phyloP scores from a whole-genome alignment of 345 rosid genomes.

The Laguncularia racemosa region DNA sequence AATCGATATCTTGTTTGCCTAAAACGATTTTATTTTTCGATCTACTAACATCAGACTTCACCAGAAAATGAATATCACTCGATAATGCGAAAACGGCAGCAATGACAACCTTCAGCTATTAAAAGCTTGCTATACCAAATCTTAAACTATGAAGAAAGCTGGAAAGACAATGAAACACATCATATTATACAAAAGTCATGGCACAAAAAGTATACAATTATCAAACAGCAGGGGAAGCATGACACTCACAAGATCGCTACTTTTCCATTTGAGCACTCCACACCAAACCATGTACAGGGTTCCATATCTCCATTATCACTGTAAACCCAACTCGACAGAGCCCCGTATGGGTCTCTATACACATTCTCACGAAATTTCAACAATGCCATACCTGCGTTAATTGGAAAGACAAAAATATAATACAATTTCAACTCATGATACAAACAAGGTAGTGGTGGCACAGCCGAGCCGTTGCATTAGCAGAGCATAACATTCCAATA shows the following conservation, averaged over 20 bases:
- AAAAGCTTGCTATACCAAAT: no score
- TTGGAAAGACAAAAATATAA: not conserved
- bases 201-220: not conserved
- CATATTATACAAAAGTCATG: not conserved
- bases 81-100: no score
- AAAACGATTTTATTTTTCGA: no score
- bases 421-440: no score
- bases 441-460: no score
- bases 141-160: no score
- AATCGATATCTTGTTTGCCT: no score
- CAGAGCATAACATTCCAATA: no score
- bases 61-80: no score
- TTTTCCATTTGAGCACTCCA: slow-evolving; percentile 60
- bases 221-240: not conserved
- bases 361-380: slow-evolving; percentile 58
- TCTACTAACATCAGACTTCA: no score
- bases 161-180: not conserved
- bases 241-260: slow-evolving; percentile 60
- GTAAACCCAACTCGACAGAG: slow-evolving; percentile 53
- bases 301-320: slow-evolving; percentile 19
- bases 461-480: no score
- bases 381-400: slow-evolving; percentile 47
- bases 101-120: no score
- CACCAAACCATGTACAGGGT: slow-evolving; percentile 85
- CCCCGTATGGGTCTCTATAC: slow-evolving; percentile 60